Conservation (phyloP, 176 grass and related monocot species). For the Phragmites australis region DNA sequence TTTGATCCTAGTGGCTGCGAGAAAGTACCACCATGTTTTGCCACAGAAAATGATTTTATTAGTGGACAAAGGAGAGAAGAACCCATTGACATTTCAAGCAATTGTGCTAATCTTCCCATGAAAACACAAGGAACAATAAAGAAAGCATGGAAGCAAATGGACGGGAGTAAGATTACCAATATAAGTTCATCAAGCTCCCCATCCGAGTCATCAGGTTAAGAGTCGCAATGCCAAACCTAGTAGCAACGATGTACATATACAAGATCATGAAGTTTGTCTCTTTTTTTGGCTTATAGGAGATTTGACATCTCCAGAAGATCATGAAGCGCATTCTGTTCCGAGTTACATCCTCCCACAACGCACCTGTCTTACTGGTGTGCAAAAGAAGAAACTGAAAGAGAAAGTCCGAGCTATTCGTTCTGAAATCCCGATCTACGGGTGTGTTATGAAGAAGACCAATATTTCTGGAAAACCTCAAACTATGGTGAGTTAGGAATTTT, state of each 20-base stretch:
- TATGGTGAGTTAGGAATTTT: slow-evolving; percentile 25
- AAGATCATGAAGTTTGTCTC: neutral
- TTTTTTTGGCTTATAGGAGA: neutral
- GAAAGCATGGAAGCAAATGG: neutral
- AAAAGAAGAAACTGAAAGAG: slow-evolving; percentile 3
- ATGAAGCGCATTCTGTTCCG: neutral
- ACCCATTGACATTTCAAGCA: slow-evolving; percentile 1
- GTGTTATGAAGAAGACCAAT: neutral
- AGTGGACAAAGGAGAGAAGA: neutral
- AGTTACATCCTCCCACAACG: neutral
- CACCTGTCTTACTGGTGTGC: neutral
- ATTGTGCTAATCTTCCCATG: neutral
- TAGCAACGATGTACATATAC: neutral
- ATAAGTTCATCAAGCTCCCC: neutral
- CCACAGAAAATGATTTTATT: neutral
- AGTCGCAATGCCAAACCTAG: neutral
- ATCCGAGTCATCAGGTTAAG: slow-evolving; percentile 1
- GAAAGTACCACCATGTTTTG: slow-evolving; percentile 26
- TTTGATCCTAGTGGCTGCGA: slow-evolving; percentile 36
- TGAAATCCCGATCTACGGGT: slow-evolving; percentile 15
- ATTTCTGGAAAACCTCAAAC: neutral
- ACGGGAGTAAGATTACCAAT: neutral
- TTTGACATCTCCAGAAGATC: neutral
- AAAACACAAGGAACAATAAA: neutral
- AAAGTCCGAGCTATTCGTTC: slow-evolving; percentile 6